phyloP scores from a whole-genome alignment of 768 basidiomycete genomes.

The Boletus patriciae region DNA sequence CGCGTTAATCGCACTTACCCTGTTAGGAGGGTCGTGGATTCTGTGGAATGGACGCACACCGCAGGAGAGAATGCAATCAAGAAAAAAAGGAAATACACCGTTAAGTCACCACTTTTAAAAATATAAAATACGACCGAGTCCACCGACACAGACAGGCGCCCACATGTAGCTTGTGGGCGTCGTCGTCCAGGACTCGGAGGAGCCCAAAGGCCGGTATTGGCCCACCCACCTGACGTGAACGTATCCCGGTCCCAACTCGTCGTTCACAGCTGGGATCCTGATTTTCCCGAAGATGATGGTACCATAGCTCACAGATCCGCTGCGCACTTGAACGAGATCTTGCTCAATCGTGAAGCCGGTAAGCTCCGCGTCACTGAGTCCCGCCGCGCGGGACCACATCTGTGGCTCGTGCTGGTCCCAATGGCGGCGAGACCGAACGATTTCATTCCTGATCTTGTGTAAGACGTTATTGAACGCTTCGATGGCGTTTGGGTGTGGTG shows the following conservation, averaged over 20 bases:
- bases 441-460: conserved; percentile 59
- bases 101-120: conserved; percentile 12
- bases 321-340: conserved; percentile 49
- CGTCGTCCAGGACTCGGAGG: not conserved
- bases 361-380: conserved; percentile 53
- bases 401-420: conserved; percentile 62
- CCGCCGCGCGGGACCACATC: conserved; percentile 66
- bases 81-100: conserved; percentile 2
- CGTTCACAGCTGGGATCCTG: conserved; percentile 63
- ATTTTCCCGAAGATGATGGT: conserved; percentile 76
- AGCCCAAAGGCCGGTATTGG: not conserved
- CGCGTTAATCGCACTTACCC: conserved; percentile 40
- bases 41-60: conserved; percentile 35
- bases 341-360: conserved; percentile 48
- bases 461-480: conserved; percentile 62
- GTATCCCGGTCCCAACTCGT: conserved; percentile 60
- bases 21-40: conserved; percentile 74
- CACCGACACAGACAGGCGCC: conserved; percentile 10
- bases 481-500: conserved; percentile 58
- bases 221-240: conserved; percentile 64
- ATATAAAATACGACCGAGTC: conserved; percentile 7
- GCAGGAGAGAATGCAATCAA: not conserved
- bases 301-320: conserved; percentile 63
- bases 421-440: conserved; percentile 61
- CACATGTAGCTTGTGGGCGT: conserved; percentile 5